Percentiles rank a stretch among this genome's conserved stretches.
phyloP scores from a whole-genome alignment of 164 flowering plant species.

The Tetrastigma voinierianum region DNA sequence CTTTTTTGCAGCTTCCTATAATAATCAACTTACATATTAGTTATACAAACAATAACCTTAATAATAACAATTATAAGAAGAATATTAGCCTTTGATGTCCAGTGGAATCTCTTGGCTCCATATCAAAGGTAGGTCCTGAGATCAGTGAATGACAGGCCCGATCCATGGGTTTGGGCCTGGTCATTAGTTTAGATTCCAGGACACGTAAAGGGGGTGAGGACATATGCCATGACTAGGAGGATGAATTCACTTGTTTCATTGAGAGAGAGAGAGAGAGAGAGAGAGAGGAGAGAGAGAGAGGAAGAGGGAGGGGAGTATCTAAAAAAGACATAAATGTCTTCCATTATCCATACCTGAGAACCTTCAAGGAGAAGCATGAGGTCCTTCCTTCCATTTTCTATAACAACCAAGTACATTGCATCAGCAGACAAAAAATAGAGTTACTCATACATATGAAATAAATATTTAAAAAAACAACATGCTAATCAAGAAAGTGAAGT shows the following conservation, averaged over 20 bases:
- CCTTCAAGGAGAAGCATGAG: constrained; percentile 51
- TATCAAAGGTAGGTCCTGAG: no score
- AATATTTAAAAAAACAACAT: background rate
- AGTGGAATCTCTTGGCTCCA: no score
- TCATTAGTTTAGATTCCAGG: no score
- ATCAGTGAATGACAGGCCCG: no score
- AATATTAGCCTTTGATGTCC: no score
- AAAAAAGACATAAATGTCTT: background rate
- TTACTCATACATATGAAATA: no score
- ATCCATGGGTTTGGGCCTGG: no score
- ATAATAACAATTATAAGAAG: background rate
- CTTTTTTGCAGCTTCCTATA: constrained; percentile 56
- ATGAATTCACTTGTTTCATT: no score
- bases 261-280: no score
- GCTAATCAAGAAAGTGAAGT: background rate
- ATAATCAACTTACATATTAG: background rate
- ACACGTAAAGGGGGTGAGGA: no score
- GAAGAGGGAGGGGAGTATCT: background rate
- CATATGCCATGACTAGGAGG: no score
- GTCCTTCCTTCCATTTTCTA: constrained; percentile 54
- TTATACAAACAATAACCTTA: background rate
- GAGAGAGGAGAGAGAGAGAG: no score
- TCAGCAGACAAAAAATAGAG: background rate
- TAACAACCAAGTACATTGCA: constrained; percentile 6
- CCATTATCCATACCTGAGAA: constrained; percentile 56